A percentile compares a stretch with the other conserved stretches of the same genome.
Conservation (phyloP, 257 asterid species). For the Solanum lycopersicoides region DNA sequence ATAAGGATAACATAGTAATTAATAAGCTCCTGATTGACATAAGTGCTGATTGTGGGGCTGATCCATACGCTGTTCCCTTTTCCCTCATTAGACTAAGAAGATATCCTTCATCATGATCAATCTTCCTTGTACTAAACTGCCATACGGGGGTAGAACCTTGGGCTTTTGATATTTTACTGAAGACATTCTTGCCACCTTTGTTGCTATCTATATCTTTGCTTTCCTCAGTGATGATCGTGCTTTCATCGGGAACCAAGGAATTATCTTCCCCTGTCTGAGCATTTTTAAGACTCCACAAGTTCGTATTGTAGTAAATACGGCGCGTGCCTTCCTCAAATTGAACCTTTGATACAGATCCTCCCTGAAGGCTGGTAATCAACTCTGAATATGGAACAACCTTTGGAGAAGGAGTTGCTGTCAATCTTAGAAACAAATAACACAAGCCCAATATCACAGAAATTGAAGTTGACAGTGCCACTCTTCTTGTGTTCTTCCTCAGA, state of each 20-base stretch:
- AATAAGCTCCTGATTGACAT: conserved; percentile 57
- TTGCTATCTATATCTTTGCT: conserved; percentile 3
- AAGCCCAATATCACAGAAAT: conserved; percentile 60
- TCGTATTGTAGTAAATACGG: conserved; percentile 55
- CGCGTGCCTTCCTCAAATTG: conserved; percentile 91
- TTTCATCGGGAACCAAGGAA: background rate
- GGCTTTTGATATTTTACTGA: conserved; percentile 21
- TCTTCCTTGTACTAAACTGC: conserved; percentile 84
- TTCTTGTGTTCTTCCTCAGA: conserved; percentile 49
- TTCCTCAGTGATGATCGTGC: conserved; percentile 10
- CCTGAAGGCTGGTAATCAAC: conserved; percentile 57
- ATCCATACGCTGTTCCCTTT: conserved; percentile 56
- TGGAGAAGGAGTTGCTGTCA: conserved; percentile 62
- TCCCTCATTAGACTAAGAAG: conserved; percentile 91
- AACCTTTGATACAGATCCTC: conserved; percentile 59
- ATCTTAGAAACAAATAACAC: conserved; percentile 63
- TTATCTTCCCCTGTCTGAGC: conserved; percentile 8
- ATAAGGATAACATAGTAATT: conserved; percentile 62
- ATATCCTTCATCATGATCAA: conserved; percentile 82
- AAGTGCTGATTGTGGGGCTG: conserved; percentile 81
- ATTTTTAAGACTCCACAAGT: conserved; percentile 11
- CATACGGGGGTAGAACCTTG: conserved; percentile 35
- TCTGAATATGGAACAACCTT: conserved; percentile 74
- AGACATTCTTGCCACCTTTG: conserved; percentile 8
- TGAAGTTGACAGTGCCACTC: conserved; percentile 47